Base-by-base conservation (phyloP, 1,284 basidiomycete genomes). In the Microstroma glucosiphilum region DNA sequence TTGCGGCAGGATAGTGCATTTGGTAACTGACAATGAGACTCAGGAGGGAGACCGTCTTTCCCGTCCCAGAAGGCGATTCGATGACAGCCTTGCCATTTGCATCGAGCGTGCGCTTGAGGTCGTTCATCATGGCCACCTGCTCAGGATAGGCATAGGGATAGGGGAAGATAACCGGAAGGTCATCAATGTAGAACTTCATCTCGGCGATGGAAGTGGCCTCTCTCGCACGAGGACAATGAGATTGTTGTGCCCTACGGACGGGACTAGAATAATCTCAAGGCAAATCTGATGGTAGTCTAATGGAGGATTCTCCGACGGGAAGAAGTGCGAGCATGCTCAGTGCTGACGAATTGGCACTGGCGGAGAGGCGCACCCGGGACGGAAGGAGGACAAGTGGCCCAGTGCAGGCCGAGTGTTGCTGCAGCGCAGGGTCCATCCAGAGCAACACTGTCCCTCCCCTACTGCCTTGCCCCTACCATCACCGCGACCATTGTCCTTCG, bases 21-120 rank as follows among this genome's bases (percentile, higher is more conserved):
- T 97, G 94, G 79, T 98, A 99, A 25, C 93, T 93, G 55, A 99
- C 89, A 81, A 99, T 99, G 63, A 99, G 83, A 15, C 91, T 94
- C 37, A 99, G 84, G 2, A 99, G 83, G 11, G 93, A 97, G 23
- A 99, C 93, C 0, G 96, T 99, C 83, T 99, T 99, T 21, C 96
- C 96, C 42, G 96, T 99, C 15, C 96, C 96, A 12, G 96, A 98
- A 66, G 96, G 96, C 96, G 98, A 98, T 82, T 99, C 96, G 40
- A 99, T 85, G 19, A 98, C 92, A 80, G 96, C 96, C 73, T 99
- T 96, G 57, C 96, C 86, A 53, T 77, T 76, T 85, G 92, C 92
- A 81, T 98, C 96, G 23, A 98, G 85, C 6, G 94, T 94, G 73
- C 91, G 85, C 80, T 98, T 98, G 71, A 98, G 84, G 81, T 98